Base-by-base conservation (phyloP, 2,329 filamentous ascomycete genomes). In the Clarireedia homoeocarpa region DNA sequence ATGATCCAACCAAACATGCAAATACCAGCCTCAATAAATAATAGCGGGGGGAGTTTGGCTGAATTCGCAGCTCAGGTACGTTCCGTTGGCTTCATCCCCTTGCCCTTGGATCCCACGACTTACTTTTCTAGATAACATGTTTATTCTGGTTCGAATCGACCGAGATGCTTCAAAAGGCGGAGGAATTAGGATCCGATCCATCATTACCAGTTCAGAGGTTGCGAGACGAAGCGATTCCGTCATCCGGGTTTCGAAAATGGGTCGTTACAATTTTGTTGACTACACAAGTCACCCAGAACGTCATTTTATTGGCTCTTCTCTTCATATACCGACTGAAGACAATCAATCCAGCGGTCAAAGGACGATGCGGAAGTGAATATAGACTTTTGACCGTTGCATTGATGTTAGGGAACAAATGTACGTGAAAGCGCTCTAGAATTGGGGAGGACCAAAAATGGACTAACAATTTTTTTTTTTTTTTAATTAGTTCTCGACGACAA, bases 371-470 rank as follows among this genome's bases (percentile, higher is more conserved):
- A 5, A 99, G 94, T 70, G 94, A 97, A 70, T 97, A 94, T 68
- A 80, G 94, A 17, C 76, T 99, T 24, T 77, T 97, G 66, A 97
- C 94, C 0, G 91, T 97, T 49, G 94, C 94, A 24, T 75, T 99
- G 63, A 99, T 99, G 94, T 78, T 99, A 58, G 92, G 91, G 59
- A 99, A 99, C 72, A 99, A 99, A 75, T 99, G 86, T 89, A 71
- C 68, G 82, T 75, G 42, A 12, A 15, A 17, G 5, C 15, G 12
- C 24, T 42, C 24, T 5, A 17, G 20, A 15, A 36, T 2, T 36
- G 17, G 7, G 36, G n/a, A 52, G 12, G 47, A 9, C 14, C 24
- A 24, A 26, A 38, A 26, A 39, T 58, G 50, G 50, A 40, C 61
- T 66, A 64, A 72, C 61, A 58, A 42, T 57, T 36, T 47, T 45